Evolutionary conservation across 352 stramenopile genomes (phyloP).

Genomic region (Pythium rhizo-oryzae): DNA sequence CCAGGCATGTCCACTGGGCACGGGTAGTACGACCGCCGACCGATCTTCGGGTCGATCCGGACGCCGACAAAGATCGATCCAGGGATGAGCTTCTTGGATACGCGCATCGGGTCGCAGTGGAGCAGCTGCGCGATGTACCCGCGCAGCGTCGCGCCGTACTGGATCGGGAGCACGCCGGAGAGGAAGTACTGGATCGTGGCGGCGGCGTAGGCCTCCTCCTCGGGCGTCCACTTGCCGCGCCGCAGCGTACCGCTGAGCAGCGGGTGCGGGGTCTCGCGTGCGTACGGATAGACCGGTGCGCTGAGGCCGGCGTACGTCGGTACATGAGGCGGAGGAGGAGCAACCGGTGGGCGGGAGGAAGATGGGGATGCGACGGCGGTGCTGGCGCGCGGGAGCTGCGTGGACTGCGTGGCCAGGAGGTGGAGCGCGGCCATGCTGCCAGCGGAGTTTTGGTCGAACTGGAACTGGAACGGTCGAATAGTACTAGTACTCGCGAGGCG

Average conservation of each 20-base stretch:
- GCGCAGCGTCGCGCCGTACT: constrained; percentile 75
- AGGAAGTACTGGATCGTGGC: constrained; percentile 77
- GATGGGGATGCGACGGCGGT: not conserved
- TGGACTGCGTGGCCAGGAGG: constrained; percentile 23
- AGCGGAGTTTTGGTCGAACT: no score
- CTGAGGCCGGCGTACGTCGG: constrained; percentile 7
- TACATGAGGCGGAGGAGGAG: not conserved
- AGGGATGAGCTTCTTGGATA: constrained; percentile 79
- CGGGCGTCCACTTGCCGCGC: constrained; percentile 72
- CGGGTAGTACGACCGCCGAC: constrained; percentile 68
- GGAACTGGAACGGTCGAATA: no score
- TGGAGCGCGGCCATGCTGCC: constrained; percentile 21
- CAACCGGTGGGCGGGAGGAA: no score
- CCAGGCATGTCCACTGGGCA: constrained; percentile 48
- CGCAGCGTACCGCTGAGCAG: constrained; percentile 37
- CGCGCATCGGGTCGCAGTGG: constrained; percentile 77
- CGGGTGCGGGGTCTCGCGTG: constrained; percentile 16
- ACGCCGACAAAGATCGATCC: constrained; percentile 62
- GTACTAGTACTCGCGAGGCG: not conserved
- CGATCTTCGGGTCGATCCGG: constrained; percentile 78
- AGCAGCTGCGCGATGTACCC: constrained; percentile 71
- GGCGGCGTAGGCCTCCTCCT: constrained; percentile 67
- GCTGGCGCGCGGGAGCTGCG: constrained; percentile 15
- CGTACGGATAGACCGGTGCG: constrained; percentile 20
- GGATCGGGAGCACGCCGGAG: constrained; percentile 59